Evolutionary conservation across 371 early-diverging fungal genomes (phyloP).

Genomic region (Amoeboaphelidium occidentale): DNA sequence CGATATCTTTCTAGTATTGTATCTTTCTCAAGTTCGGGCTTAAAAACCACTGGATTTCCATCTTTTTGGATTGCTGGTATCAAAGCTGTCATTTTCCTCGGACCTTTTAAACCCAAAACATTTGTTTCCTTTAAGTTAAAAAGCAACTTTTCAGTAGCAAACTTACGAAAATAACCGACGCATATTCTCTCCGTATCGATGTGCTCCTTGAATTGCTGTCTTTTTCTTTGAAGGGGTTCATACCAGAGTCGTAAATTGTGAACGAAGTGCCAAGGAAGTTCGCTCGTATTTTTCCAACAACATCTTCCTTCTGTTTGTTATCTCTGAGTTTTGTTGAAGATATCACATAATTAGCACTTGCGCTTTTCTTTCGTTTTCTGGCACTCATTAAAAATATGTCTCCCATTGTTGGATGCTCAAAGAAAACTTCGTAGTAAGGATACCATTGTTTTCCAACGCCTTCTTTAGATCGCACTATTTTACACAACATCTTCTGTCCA

Average conservation of each 20-base stretch:
- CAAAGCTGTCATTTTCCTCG: slow-evolving; percentile 70
- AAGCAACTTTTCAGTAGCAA: not conserved
- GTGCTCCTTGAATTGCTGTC: slow-evolving; percentile 7
- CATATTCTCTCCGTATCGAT: not conserved
- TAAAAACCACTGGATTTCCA: slow-evolving; percentile 29
- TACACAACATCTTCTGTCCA: too few species aligned
- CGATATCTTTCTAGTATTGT: slow-evolving; percentile 33
- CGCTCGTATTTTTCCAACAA: too few species aligned
- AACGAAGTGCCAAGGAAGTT: slow-evolving; percentile 73
- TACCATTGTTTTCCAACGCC: too few species aligned
- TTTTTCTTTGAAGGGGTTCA: slow-evolving; percentile 16
- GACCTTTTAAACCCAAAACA: slow-evolving; percentile 69
- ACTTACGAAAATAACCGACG: not conserved
- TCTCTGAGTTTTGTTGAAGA: too few species aligned
- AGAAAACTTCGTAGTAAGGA: too few species aligned
- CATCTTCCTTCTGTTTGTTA: too few species aligned
- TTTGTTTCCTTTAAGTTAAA: slow-evolving; percentile 41
- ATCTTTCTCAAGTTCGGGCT: slow-evolving; percentile 30
- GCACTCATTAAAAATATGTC: too few species aligned
- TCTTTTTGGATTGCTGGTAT: slow-evolving; percentile 39
- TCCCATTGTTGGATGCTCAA: too few species aligned
- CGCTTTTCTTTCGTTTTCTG: too few species aligned
- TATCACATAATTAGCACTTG: too few species aligned
- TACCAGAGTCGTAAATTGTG: slow-evolving; percentile 38
- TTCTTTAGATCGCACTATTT: too few species aligned